Base-by-base conservation (phyloP, 2,329 filamentous ascomycete species). In the Neofusicoccum umdonicola region DNA sequence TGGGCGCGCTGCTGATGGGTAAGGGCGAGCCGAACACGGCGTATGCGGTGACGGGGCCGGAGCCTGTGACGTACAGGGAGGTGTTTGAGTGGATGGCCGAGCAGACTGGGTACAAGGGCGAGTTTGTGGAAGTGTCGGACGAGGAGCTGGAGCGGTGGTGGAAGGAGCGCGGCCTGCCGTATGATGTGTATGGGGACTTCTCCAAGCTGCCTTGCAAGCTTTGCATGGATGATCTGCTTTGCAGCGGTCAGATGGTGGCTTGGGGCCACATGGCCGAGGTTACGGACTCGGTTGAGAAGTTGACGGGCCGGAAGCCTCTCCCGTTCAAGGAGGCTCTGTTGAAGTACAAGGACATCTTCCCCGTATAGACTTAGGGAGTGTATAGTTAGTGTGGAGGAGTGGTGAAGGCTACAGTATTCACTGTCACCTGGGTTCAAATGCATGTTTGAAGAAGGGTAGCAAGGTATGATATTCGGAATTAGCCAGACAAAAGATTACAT, bases 21-120 rank as follows among this genome's bases (percentile, higher is more conserved):
- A 31, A n/a, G 37, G 52, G 37, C 0, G 52, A 57, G 52, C 12
- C 19, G 37, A n/a, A 57, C 31, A n/a, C 1, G 52, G 52, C 42
- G 37, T 42, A 57, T 17, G 52, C 37, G 3, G 52, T 57, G 2
- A 57, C 37, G 9, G 37, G 37, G 1, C 52, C 52, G 19, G 52
- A 57, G 19, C 19, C 37, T 19, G 37, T 31, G 0, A n/a, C 19
- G 17, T 57, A 34, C 6, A 8, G 19, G 4, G 52, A 57, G 5
- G 37, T 57, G 5, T 57, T 57, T 44, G 52, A 57, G 37, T 57
- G 52, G 52, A 57, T 57, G 52, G 37, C 37, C 19, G 52, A 8
- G 52, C 52, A 42, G 52, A 57, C 37, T 11, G 52, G 52, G 37
- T 57, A 57, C 7, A 5, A 11, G 13, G 52, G 52, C 19, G 37